These are phyloP conservation scores for Arthonia radiata DNA, from an alignment of 495 filamentous ascomycete species.

Conservation along the genomic window DNA sequence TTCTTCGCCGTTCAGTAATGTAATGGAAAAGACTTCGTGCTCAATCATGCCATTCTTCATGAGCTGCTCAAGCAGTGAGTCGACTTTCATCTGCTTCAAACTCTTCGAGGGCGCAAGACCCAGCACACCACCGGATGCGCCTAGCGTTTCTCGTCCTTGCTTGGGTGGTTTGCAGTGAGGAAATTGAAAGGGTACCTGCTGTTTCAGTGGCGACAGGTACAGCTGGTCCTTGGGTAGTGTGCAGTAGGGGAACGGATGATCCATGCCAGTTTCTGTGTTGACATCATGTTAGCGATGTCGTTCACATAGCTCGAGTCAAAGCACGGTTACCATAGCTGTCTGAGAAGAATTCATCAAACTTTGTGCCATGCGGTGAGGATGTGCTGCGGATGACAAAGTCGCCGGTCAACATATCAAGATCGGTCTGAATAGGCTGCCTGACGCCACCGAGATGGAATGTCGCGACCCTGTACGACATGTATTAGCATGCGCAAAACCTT, in stretches of 20 bases:
- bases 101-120: constrained; percentile 12
- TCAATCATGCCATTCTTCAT: constrained; percentile 7
- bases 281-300: no score
- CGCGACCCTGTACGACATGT: constrained; percentile 7
- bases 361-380: constrained; percentile 10
- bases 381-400: constrained; percentile 13
- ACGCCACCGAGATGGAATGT: constrained; percentile 9
- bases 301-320: no score
- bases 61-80: constrained; percentile 9
- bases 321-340: constrained; percentile 5
- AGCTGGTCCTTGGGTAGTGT: constrained; percentile 9
- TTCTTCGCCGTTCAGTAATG: constrained; percentile 12
- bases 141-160: constrained; percentile 9
- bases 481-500: neutral
- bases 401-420: constrained; percentile 13
- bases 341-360: constrained; percentile 11
- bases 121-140: constrained; percentile 9
- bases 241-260: constrained; percentile 10
- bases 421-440: constrained; percentile 12
- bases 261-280: constrained; percentile 7
- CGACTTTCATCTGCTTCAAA: constrained; percentile 10
- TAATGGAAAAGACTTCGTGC: constrained; percentile 11
- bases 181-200: constrained; percentile 8
- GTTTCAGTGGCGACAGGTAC: constrained; percentile 9
- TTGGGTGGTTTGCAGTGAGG: constrained; percentile 12